A percentile compares a stretch with the other conserved stretches of the same genome.
Conservation (phyloP, 169 alveolate species). For the Blepharisma undulans region DNA sequence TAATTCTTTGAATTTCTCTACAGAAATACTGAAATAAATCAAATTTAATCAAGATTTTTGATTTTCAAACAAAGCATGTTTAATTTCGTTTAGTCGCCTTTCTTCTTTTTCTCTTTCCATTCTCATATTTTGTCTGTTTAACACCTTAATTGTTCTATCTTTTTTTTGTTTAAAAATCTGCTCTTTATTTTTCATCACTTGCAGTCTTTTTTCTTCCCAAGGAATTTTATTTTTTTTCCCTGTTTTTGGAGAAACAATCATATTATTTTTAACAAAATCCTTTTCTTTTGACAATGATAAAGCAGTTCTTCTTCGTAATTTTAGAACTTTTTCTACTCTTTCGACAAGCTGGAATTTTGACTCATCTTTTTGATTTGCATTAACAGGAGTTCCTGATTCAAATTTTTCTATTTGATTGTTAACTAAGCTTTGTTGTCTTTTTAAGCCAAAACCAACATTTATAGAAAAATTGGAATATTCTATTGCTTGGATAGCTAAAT, state of each 20-base stretch:
- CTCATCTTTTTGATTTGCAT: neutral
- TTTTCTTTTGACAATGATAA: neutral
- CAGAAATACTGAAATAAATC: neutral
- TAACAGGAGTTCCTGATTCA: neutral
- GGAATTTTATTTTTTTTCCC: neutral
- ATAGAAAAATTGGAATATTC: neutral
- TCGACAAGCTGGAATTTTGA: neutral
- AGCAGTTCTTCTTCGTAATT: neutral
- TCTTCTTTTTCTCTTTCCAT: neutral
- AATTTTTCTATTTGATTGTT: neutral
- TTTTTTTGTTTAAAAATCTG: neutral
- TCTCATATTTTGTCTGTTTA: neutral
- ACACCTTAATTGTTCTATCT: neutral
- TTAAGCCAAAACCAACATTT: neutral
- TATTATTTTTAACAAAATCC: neutral
- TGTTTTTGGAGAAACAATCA: neutral
- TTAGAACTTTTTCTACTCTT: neutral
- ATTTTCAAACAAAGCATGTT: neutral
- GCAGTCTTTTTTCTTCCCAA: neutral
- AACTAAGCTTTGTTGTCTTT: neutral
- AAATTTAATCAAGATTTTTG: neutral
- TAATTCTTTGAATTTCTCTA: neutral
- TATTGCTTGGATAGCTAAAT: neutral
- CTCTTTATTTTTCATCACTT: neutral
- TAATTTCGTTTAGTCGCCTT: neutral